Evolutionary conservation across 306 rosid genomes (phyloP).

Genomic region (Cicer pinnatifidum): DNA sequence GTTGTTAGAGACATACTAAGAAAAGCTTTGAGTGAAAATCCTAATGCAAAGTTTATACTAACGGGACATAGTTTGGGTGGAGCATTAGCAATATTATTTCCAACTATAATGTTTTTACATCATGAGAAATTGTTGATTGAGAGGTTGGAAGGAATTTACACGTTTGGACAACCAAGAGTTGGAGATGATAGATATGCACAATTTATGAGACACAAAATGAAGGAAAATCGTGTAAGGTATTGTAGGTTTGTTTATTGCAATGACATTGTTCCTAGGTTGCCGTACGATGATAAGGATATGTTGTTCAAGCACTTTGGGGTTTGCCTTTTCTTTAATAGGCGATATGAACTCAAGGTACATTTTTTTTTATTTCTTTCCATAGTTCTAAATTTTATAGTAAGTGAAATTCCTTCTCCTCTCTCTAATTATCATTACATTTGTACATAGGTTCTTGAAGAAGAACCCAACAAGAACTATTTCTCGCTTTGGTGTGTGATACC

Average conservation of each 20-base stretch:
- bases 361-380: not conserved
- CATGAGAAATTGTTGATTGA: conserved; percentile 60
- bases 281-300: conserved; percentile 61
- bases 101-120: conserved; percentile 57
- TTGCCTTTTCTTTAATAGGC: conserved; percentile 63
- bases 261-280: conserved; percentile 77
- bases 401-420: no score
- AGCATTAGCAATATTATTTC: conserved; percentile 63
- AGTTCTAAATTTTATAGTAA: no score
- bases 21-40: conserved; percentile 44
- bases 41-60: conserved; percentile 53
- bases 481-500: conserved; percentile 50
- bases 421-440: no score
- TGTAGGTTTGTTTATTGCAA: conserved; percentile 75
- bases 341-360: conserved; percentile 58
- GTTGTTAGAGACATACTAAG: conserved; percentile 52
- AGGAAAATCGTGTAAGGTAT: conserved; percentile 56
- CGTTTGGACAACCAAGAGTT: conserved; percentile 93
- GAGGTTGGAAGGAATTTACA: conserved; percentile 72
- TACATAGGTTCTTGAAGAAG: conserved; percentile 65
- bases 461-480: conserved; percentile 74
- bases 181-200: conserved; percentile 59
- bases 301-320: conserved; percentile 83
- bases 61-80: conserved; percentile 81
- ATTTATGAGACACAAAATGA: conserved; percentile 59